Conservation (phyloP, 306 rosid genomes). For the Amphicarpaea edgeworthii region DNA sequence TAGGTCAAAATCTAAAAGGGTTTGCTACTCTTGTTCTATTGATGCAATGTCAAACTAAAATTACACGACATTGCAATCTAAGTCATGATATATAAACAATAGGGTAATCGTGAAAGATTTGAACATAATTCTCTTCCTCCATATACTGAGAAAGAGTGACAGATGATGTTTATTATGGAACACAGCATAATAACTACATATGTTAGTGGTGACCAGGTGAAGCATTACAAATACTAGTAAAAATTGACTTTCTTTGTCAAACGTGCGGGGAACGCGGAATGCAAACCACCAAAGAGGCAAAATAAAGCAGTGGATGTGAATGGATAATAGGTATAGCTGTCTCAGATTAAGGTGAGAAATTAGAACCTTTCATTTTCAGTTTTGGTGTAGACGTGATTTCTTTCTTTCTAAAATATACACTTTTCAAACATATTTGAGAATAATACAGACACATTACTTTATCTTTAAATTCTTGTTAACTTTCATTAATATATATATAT, state of each 20-base stretch:
- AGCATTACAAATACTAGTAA: neutral
- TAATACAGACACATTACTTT: too few relatives aligned
- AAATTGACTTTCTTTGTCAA: neutral
- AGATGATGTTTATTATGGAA: constrained; percentile 6
- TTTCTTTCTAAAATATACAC: too few relatives aligned
- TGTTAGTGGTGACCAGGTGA: neutral
- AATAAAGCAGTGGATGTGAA: neutral
- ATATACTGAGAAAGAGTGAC: neutral
- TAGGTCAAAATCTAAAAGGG: constrained; percentile 20
- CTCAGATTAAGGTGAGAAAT: neutral
- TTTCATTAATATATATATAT: too few relatives aligned
- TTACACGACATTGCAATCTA: neutral
- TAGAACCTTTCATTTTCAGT: too few relatives aligned
- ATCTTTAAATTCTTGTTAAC: too few relatives aligned
- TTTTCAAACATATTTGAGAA: too few relatives aligned
- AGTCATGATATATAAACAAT: too few relatives aligned
- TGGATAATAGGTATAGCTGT: neutral
- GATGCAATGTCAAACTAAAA: constrained; percentile 1
- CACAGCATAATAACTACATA: neutral
- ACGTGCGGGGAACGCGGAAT: constrained; percentile 21
- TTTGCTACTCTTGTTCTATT: neutral
- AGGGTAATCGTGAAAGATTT: neutral
- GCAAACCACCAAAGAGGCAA: constrained; percentile 1
- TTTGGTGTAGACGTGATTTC: too few relatives aligned
- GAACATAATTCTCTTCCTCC: too few relatives aligned